These are phyloP conservation scores for Kodamaea ohmeri DNA, from an alignment of 1,139 yeast genomes.

Conservation along the genomic window DNA sequence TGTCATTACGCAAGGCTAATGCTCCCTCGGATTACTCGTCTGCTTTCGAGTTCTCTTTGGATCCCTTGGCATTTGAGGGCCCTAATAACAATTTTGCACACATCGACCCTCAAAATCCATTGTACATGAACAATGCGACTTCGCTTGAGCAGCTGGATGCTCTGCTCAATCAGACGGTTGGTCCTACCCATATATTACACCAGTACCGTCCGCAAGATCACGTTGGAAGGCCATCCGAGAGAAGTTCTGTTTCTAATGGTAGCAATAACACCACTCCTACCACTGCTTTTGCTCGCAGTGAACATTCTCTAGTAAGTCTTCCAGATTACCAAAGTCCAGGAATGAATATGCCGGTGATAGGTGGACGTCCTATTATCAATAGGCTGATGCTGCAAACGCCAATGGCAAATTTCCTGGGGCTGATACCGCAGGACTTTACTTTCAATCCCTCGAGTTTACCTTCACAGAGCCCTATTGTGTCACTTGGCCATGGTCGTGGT, in stretches of 20 bases:
- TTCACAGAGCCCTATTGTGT: slow-evolving; percentile 9
- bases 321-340: slow-evolving; percentile 18
- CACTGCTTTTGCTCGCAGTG: slow-evolving; percentile 20
- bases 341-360: slow-evolving; percentile 10
- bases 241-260: slow-evolving; percentile 13
- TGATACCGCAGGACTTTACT: slow-evolving; percentile 10
- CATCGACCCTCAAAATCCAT: slow-evolving; percentile 8
- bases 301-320: slow-evolving; percentile 25
- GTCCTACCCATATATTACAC: slow-evolving; percentile 13
- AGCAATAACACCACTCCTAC: slow-evolving; percentile 16
- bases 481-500: slow-evolving; percentile 2
- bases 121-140: slow-evolving; percentile 7
- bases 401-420: slow-evolving; percentile 8
- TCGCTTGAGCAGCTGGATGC: slow-evolving; percentile 1
- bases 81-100: slow-evolving; percentile 23
- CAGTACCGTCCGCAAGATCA: slow-evolving; percentile 8
- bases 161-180: slow-evolving; percentile 7
- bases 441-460: slow-evolving; percentile 13
- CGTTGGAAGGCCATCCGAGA: not conserved
- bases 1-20: slow-evolving; percentile 15
- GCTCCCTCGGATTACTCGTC: slow-evolving; percentile 9
- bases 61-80: slow-evolving; percentile 37
- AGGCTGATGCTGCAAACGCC: slow-evolving; percentile 20
- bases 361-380: slow-evolving; percentile 14
- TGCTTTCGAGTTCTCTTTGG: slow-evolving; percentile 30